Base-by-base conservation (phyloP, 2,329 filamentous ascomycete species). In the Curvularia verruculosa region DNA sequence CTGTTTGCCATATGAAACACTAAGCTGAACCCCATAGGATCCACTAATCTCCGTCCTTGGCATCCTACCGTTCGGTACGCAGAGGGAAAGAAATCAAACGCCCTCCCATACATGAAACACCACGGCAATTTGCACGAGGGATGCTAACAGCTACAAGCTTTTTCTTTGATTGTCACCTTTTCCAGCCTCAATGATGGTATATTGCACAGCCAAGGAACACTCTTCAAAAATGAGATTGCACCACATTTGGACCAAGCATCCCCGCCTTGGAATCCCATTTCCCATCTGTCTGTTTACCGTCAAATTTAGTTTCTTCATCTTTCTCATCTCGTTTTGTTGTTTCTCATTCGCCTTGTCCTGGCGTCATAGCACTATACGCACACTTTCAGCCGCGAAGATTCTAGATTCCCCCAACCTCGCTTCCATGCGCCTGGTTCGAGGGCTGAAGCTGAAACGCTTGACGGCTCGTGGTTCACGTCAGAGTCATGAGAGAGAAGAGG, bases 1-100 rank as follows among this genome's bases (percentile, higher is more conserved):
- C 40, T 43, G 13, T n/a, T 43, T 41, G 15, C 40, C 40, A 43
- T n/a, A 43, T 43, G 40, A 43, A 43, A 43, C 40, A 43, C 40
- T 26, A 43, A 43, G 13, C 24, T 43, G 21, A 43, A 36, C 15
- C 34, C 31, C 28, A 18, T 18, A 9, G 15, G 40, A 21, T 26
- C 40, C 40, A 43, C 40, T 24, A 43, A 43, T 43, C 40, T 43
- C 40, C 40, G 40, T 43, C 13, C 40, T 43, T 43, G 40, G 40
- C 40, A 26, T 43, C 13, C 40, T 23, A 43, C 15, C 40, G 40
- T 13, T 24, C 26, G 3, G 31, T 23, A 43, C 21, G 9, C 6
- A 5, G 12, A 34, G 5, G 15, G 12, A n/a, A 43, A 40, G 8
- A 36, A 36, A 2, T 7, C 4, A 34, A 34, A 34, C 12, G 31